Evolutionary conservation across 2,329 filamentous ascomycete genomes (phyloP).

Genomic region (Botrytis pseudocinerea): DNA sequence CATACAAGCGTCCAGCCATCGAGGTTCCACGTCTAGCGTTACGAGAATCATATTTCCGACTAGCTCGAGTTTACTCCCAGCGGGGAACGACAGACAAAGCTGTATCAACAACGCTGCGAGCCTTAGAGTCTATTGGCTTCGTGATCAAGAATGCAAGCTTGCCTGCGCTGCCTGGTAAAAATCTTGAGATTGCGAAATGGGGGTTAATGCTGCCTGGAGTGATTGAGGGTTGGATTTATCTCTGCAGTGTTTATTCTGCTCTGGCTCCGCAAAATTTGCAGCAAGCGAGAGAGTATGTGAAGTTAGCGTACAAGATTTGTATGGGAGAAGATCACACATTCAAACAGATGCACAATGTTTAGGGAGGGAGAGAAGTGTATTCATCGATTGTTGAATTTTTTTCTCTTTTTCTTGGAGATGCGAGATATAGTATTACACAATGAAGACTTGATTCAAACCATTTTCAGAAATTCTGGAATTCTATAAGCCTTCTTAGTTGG

Average conservation of each 20-base stretch:
- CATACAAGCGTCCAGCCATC: conserved; percentile 12
- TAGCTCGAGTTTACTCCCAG: conserved; percentile 22
- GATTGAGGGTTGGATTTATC: conserved; percentile 20
- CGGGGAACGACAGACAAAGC: background rate
- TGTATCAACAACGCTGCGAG: conserved; percentile 20
- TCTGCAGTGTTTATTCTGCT: conserved; percentile 23
- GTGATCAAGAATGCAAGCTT: conserved; percentile 23
- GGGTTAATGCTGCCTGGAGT: conserved; percentile 23
- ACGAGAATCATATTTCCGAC: conserved; percentile 23
- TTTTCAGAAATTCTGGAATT: too few relatives aligned
- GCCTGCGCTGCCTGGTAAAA: background rate
- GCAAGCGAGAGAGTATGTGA: conserved; percentile 16
- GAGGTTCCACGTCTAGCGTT: conserved; percentile 25
- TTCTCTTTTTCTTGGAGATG: too few relatives aligned
- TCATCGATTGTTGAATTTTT: too few relatives aligned
- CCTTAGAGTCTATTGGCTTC: conserved; percentile 25
- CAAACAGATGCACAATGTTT: conserved; percentile 18
- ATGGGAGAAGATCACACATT: conserved; percentile 29
- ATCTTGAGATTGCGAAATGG: conserved; percentile 26
- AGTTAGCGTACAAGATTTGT: conserved; percentile 24
- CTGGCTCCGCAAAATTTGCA: conserved; percentile 18
- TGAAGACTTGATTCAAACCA: background rate
- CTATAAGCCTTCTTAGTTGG: background rate
- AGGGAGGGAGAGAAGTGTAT: background rate
- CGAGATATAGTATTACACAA: too few relatives aligned